Evolutionary conservation across 2,329 filamentous ascomycete genomes (phyloP), one percentile per base, ranked within the genome.

Genomic region (Lizonia empirigonia): DNA sequence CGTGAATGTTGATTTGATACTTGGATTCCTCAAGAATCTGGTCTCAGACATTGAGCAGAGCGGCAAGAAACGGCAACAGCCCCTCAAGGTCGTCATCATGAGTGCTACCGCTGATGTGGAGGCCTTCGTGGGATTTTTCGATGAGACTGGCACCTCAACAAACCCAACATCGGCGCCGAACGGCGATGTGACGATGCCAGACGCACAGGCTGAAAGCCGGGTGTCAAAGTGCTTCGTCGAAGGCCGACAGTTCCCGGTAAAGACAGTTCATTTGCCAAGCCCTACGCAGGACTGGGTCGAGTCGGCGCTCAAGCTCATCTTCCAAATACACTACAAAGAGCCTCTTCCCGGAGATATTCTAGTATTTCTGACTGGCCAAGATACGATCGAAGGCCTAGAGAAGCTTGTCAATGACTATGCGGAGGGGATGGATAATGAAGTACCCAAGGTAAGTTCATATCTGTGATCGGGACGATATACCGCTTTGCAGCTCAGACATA

Each of bases 101-200:
- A 97, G 92, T 80, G 94, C 94, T 40, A 99, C 94, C 6, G 90
- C 91, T 29, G 90, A 97, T 71, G 86, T 96, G 50, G 87, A 93
- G 53, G 85, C 82, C 48, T 85, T 97, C 24, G 80, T 84, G 34
- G 77, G 78, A 0, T 97, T 96, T 71, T 97, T 97, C 58, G 74
- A 76, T n/a, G 24, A 58, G 13, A 13, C 50, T n/a, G 23, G 40
- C 26, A 41, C 30, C 4, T 23, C 32, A 2, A 55, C 64, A 12
- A 55, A 56, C 16, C 52, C 60, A 15, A 45, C 60, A 7, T 20
- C 58, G 23, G 45, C 53, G 24, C 12, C 51, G 23, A 22, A 58
- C 30, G 24, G 16, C 9, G 38, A 35, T 20, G 24, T 32, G 16
- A 32, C 34, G 42, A 32, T 37, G 41, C 27, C 38, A 23, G 32